Base-by-base conservation (phyloP, 1,284 basidiomycete species). In the Stereum hirsutum region DNA sequence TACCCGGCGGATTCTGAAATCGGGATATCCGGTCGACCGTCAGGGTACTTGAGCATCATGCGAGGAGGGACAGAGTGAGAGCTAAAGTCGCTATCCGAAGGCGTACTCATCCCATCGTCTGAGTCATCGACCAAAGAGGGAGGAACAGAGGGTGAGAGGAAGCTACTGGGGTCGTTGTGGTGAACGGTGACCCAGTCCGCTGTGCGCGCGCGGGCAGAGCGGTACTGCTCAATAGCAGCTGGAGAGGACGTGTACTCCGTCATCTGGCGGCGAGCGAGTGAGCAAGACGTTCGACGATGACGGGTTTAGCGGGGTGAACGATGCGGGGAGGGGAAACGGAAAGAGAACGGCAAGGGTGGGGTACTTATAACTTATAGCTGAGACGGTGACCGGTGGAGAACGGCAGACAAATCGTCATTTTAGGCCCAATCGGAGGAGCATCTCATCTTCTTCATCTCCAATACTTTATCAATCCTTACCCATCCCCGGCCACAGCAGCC, bases 41-140 rank as follows among this genome's bases (percentile, higher is more conserved):
- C 74, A n/a, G 63, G 65, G 54, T 77, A 85, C 45, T 72, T 72
- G 49, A 86, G 61, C 47, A 83, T 61, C 78, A 86, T 83, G 51
- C 72, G 77, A 5, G 82, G 83, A 2, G 82, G 82, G 6, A 77
- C 49, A 0, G 81, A 85, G 53, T 71, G 69, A n/a, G 69, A 65
- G 57, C 79, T 84, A 51, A 69, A 77, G 0, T 82, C 81, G 17
- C 80, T 82, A 20, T 72, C 67, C 27, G 66, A 66, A 17, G 67
- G 68, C 11, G 69, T 63, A 47, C 51, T 63, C 51, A 66, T 65
- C 12, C 64, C 65, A 20, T 69, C 64, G 38, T 73, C 71, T 12
- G 73, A 54, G 46, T 71, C 71, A 41, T 52, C 63, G 45, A 60
- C 52, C 38, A 69, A 62, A 19, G 77, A 72, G 2, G 79, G 80